Evolutionary conservation across 257 asterid species (phyloP), one percentile per base, ranked within the genome.

Genomic region (Solanum chiquidenum): DNA sequence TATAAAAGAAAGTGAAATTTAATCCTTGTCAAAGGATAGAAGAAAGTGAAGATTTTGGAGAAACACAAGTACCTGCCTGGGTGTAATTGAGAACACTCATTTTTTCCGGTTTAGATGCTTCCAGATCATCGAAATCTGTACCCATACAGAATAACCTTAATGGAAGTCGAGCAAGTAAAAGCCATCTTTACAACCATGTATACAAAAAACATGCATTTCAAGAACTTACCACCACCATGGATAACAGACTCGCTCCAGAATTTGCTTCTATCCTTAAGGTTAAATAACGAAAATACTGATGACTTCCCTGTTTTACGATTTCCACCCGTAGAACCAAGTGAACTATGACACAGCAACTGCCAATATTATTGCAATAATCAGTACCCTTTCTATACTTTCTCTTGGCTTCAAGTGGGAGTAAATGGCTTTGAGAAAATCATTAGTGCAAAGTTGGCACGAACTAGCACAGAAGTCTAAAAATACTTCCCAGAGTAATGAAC

Each of bases 241-340:
- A 97, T 90, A 87, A 97, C 99, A 34, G 99, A 93, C 91, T 97
- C 99, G 52, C 94, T 95, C 99, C 99, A 97, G 92, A 95, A 95
- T 60, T 92, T 94, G 90, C 99, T 97, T 95, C 93, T 97, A 92
- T 93, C 96, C 94, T 90, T 95, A 89, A 97, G 96, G 90, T 97
- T 97, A 89, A 97, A 97, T 93, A 97, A 88, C 1, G 99, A 97
- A 90, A 97, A 96, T 62, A 95, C 98, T 2, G 99, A 91, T 35
- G 95, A 91, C 79, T 90, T 93, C 88, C 96, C 92, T 25, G 95
- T 89, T 90, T 93, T 95, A 73, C 92, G 91, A 83, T 84, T 93
- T 64, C 93, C 92, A 84, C 83, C 52, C 40, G 95, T 91, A 72
- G 98, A 92, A 73, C 98, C 98, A 90, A 92, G 86, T 79, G 99